Base-by-base conservation (phyloP, 108 stramenopile genomes). In the Heterococcus sp. region DNA sequence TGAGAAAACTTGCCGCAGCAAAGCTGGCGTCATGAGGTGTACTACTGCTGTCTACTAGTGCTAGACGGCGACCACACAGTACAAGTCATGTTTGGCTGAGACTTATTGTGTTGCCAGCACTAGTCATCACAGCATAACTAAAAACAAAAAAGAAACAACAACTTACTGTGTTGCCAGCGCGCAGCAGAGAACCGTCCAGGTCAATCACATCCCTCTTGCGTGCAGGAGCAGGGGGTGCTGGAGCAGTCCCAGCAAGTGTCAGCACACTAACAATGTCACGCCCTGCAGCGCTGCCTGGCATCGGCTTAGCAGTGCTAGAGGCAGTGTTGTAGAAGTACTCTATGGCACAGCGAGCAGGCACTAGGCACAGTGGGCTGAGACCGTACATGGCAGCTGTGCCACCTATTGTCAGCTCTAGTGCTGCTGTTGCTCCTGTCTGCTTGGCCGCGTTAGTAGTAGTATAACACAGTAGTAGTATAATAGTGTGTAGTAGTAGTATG, bases 321-420 rank as follows among this genome's bases (percentile, higher is more conserved):
- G 80, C 39, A 38, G 21, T 31, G 75, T 88, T 88, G 87, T 87
- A 88, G 74, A 87, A 88, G 80, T 65, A 85, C 86, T 88, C 87
- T 71, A 88, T 35, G 58, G 58, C 39, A 75, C 82, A 67, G 32
- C 83, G 75, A 31, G 84, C 72, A 37, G 83, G 65, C 8, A 66
- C 66, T 27, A 88, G 35, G 36, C 39, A 40, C 29, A 73, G 72
- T 31, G 72, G 71, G n/a, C 65, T 26, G 26, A 79, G 30, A 33
- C 80, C 79, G 46, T 58, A 58, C 46, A 14, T 8, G 14, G 46
- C 8, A 21, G 14, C 14, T 21, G 46, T 21, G 46, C 46, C 46
- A 21, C 46, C 46, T 8, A 58, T 21, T 58, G 46, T 58, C 14
- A 58, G 8, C 46, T 58, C 46, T 8, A 58, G 46, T n/a, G n/a